Percentiles rank a stretch among this genome's conserved stretches.
Evolutionary conservation across 2,329 filamentous ascomycete species (phyloP).

Genomic region (Colletotrichum sublineola): DNA sequence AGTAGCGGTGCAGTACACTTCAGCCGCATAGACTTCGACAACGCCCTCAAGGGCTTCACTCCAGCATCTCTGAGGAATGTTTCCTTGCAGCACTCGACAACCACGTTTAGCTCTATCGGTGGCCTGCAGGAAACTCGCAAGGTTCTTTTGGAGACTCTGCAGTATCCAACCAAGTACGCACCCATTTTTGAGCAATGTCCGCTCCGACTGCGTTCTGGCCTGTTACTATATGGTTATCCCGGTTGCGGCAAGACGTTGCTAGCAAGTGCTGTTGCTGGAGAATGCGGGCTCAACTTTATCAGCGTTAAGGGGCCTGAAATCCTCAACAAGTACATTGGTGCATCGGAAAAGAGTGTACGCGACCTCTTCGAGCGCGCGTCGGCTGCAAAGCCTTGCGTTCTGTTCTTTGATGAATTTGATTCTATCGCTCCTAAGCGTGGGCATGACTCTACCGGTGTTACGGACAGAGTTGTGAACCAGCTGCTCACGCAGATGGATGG

Average conservation of each 20-base stretch:
- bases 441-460: slow-evolving; percentile 98
- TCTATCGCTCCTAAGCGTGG: slow-evolving; percentile 97
- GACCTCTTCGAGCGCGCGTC: slow-evolving; percentile 94
- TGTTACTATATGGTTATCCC: slow-evolving; percentile 93
- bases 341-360: slow-evolving; percentile 94
- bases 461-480: slow-evolving; percentile 97
- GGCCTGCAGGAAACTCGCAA: slow-evolving; percentile 88
- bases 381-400: slow-evolving; percentile 90
- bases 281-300: slow-evolving; percentile 98
- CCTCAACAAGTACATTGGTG: slow-evolving; percentile 98
- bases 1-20: slow-evolving; percentile 70
- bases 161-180: slow-evolving; percentile 98
- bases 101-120: slow-evolving; percentile 92
- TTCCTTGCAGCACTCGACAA: slow-evolving; percentile 91
- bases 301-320: slow-evolving; percentile 98
- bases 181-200: slow-evolving; percentile 98
- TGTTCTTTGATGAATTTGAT: slow-evolving; percentile 99
- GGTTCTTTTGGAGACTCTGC: slow-evolving; percentile 92
- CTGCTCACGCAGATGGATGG: slow-evolving; percentile 99
- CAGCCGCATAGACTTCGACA: slow-evolving; percentile 81
- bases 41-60: slow-evolving; percentile 90
- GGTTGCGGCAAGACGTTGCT: slow-evolving; percentile 97
- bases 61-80: slow-evolving; percentile 96
- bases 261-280: slow-evolving; percentile 95
- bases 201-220: slow-evolving; percentile 90